Evolutionary conservation across 2,329 filamentous ascomycete species (phyloP), one percentile per base, ranked within the genome.

Genomic region (Nothophoma quercina): DNA sequence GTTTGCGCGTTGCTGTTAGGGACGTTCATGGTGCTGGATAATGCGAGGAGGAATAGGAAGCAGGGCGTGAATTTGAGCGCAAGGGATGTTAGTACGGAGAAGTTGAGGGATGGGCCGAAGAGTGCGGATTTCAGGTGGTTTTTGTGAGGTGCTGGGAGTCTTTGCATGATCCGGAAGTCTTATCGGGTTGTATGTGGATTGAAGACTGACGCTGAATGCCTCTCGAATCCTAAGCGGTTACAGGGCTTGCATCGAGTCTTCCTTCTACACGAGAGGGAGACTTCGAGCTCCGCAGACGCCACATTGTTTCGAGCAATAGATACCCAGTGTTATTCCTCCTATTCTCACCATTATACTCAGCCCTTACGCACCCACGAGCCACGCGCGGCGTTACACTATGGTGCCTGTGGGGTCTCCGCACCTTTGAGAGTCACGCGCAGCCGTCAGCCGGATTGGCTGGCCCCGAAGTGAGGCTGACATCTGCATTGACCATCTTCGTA

Each of bases 21-120:
- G 0, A 44, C 75, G 0, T 90, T 81, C 63, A 90, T 90, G 87
- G 75, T 83, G 32, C 68, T 80, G 26, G 88, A 90, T 64, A 90
- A 90, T 64, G 78, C 74, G 64, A 78, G 83, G 38, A 79, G 88
- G 39, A 82, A 90, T 62, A 69, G 72, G 13, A 77, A 70, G 40
- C 82, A 84, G 60, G 87, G 87, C 0, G 72, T 82, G 3, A 81
- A 77, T 22, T 63, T 87, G 16, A 79, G 75, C 6, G 86, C 85
- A 2, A 77, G 66, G 49, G 77, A 81, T 63, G 75, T 81, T 3
- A 75, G 75, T 26, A 81, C 78, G 6, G 77, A 77, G 62, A 71
- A 70, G 51, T 49, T 80, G 64, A 73, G 70, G 49, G 77, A 80
- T 56, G 78, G 78, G 3, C 78, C 78, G 12, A 67, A 59, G 40